Base-by-base conservation (phyloP, 768 basidiomycete species). In the Mrakia frigida region DNA sequence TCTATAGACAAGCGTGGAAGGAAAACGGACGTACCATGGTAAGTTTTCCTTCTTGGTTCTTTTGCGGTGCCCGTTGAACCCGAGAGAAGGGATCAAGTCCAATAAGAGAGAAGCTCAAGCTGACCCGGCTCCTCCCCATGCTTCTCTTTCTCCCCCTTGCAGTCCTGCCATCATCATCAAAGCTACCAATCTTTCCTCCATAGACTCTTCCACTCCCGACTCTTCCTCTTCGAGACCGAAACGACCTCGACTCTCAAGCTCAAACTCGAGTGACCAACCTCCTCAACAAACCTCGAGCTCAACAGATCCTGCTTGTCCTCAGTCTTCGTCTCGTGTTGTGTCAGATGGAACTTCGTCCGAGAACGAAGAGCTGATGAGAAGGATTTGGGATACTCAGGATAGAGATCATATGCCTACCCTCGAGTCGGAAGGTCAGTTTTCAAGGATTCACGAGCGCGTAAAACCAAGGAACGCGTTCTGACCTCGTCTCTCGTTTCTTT, bases 131-230 rank as follows among this genome's bases (percentile, higher is more conserved):
- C 65, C 35, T 68, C 7, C 23, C 21, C n/a, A 6, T 37, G 13
- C 23, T 23, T 37, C 33, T 35, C 65, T 11, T 68, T 35, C 65
- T 18, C 63, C 1, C n/a, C 39, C 61, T 39, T 39, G 4, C 37
- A 68, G 65, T 68, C 65, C 65, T 35, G 37, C 65, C 33, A 41
- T 68, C 65, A 68, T 68, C 37, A 37, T 68, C 23, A 68, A 68
- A n/a, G 65, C 65, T 14, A 68, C 35, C 39, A 35, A 35, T 4
- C 35, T 23, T 6, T 68, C 65, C 10, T 41, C 25, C 39, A 6
- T 37, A 11, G 31, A 28, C 63, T 9, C 31, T 21, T 21, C 33
- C 6, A 31, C 23, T 6, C 14, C 1, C 5, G 56, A 31, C 31
- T 3, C 63, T 11, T 65, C 63, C 6, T 28, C 31, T 6, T 33